Conservation (phyloP, 2,329 filamentous ascomycete species). For the Cadophora sp. region DNA sequence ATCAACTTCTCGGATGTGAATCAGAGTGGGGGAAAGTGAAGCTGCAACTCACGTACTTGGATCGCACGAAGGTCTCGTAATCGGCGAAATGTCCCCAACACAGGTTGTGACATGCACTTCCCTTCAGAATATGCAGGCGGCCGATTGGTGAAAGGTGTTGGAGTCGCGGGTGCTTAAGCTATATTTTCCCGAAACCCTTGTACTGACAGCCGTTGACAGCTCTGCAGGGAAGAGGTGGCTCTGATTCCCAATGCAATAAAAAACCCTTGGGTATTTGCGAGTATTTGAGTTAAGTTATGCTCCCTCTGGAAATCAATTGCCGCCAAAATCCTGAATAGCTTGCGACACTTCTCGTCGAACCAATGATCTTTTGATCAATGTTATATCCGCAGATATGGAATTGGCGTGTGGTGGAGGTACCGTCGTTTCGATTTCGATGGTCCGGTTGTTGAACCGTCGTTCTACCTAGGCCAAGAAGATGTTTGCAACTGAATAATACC, state of each 20-base stretch:
- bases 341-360: constrained; percentile 10
- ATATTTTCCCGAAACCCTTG: constrained; percentile 36
- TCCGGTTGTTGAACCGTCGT: constrained; percentile 6
- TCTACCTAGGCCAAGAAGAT: neutral
- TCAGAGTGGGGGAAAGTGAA: constrained; percentile 15
- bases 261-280: neutral
- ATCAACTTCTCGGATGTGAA: constrained; percentile 9
- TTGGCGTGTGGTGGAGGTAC: constrained; percentile 6
- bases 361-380: constrained; percentile 1
- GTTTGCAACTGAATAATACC: constrained; percentile 4
- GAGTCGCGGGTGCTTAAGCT: constrained; percentile 31
- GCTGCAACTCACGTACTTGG: constrained; percentile 23
- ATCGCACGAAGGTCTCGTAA: constrained; percentile 16
- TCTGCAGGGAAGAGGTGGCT: constrained; percentile 28
- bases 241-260: constrained; percentile 28
- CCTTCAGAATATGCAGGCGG: constrained; percentile 33
- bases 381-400: constrained; percentile 1
- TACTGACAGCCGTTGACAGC: constrained; percentile 36
- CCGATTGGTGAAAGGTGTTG: constrained; percentile 27
- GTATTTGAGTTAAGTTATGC: constrained; percentile 16
- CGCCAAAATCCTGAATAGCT: neutral
- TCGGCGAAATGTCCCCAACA: constrained; percentile 14
- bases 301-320: constrained; percentile 10
- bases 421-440: constrained; percentile 13
- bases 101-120: constrained; percentile 24